Base-by-base conservation (phyloP, 257 asterid species). In the Haberlea rhodopensis region DNA sequence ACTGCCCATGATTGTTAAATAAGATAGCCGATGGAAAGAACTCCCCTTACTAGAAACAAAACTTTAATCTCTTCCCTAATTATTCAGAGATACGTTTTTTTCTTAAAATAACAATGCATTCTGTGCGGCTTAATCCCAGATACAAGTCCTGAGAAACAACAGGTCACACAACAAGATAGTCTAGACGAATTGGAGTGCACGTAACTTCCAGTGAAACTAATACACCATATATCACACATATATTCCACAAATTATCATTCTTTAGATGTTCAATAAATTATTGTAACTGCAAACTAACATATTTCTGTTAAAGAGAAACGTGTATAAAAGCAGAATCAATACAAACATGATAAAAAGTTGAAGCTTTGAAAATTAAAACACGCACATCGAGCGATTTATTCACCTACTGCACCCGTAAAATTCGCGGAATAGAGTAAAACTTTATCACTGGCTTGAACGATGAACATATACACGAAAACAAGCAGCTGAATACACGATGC, bases 1-100 rank as follows among this genome's bases (percentile, higher is more conserved):
- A 26, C 5, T 2, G 2, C 19, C 25, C 2, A 45, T 62, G 25
- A 19, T 67, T 13, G 23, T 7, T 1, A 46, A 56, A 25, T 3
- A 31, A n/a, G 49, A 13, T 37, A 49, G 8, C 66, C 37, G 59
- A 18, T 57, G 9, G 19, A 72, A 43, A 29, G 53, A 29, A 31
- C 21, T 56, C 5, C 3, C 1, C 52, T 72, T 57, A 5, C 6
- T 3, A 4, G 19, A 11, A 57, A 51, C 0, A 18, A 23, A 24
- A 4, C 16, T 25, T 37, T 37, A 4, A 13, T 55, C 59, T 0
- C 8, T 28, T 24, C 1, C 6, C 0, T 20, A 54, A 23, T 10
- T 5, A 9, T 15, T 10, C 60, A 54, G 5, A 23, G 0, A 1
- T 3, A 13, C 13, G 18, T 43, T 5, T 43, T 15, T 40, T 40